phyloP scores from a whole-genome alignment of 176 grass and related monocot genomes.

The Puccinellia tenuiflora region DNA sequence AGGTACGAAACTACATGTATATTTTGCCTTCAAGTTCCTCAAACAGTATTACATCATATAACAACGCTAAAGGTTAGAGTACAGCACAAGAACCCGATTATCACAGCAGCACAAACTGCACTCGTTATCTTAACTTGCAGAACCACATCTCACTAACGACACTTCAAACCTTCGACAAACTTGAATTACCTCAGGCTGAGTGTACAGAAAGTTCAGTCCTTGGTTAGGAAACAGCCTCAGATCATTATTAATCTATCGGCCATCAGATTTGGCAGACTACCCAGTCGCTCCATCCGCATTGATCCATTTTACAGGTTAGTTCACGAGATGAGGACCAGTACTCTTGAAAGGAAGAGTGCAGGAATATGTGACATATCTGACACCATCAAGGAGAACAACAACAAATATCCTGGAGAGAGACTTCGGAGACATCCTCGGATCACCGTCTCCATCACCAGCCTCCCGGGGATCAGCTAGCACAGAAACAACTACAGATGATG shows the following conservation, averaged over 20 bases:
- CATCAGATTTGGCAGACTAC: neutral
- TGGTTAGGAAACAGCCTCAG: constrained; percentile 26
- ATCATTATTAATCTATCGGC: constrained; percentile 11
- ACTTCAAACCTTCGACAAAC: constrained; percentile 37
- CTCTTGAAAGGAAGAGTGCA: constrained; percentile 92
- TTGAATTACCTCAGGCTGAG: constrained; percentile 35
- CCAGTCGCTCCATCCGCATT: neutral
- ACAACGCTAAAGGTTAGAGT: constrained; percentile 6
- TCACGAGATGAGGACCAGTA: constrained; percentile 64
- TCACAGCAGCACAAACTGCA: constrained; percentile 25
- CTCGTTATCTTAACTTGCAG: neutral
- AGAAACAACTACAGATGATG: constrained; percentile 75
- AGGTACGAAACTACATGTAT: neutral
- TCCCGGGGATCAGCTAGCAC: constrained; percentile 96
- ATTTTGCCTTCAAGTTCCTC: constrained; percentile 6
- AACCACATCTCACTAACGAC: constrained; percentile 7
- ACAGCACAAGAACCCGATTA: constrained; percentile 1
- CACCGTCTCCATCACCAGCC: constrained; percentile 60
- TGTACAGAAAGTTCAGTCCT: constrained; percentile 19
- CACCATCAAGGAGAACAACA: constrained; percentile 81
- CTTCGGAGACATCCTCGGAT: constrained; percentile 61
- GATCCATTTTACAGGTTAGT: constrained; percentile 39
- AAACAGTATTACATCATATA: constrained; percentile 22
- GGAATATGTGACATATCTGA: constrained; percentile 96
- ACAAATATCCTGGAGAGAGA: constrained; percentile 87